Conservation (phyloP, 768 basidiomycete genomes). For the Ephemerocybe angulata region DNA sequence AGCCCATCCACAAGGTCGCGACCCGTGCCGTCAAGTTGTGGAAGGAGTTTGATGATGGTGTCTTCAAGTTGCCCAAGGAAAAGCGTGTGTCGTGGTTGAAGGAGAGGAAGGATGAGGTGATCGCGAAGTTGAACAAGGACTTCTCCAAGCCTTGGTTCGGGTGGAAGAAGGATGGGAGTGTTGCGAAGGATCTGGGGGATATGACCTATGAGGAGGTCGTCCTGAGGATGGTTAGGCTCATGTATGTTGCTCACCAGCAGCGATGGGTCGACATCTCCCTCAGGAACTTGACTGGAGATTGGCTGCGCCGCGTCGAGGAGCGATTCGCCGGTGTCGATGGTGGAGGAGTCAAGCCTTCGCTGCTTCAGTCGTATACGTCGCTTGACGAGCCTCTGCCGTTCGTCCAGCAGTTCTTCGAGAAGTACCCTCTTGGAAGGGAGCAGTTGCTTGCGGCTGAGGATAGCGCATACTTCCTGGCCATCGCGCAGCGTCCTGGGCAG, state of each 20-base stretch:
- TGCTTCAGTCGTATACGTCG: conserved; percentile 76
- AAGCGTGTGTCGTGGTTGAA: conserved; percentile 87
- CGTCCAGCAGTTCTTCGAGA: conserved; percentile 77
- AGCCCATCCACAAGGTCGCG: conserved; percentile 99
- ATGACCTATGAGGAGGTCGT: conserved; percentile 99
- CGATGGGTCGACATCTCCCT: conserved; percentile 93
- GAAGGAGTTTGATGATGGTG: conserved; percentile 97
- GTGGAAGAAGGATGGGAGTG: conserved; percentile 86
- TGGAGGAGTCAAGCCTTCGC: conserved; percentile 69
- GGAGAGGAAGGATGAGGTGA: conserved; percentile 85
- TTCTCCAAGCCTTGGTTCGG: conserved; percentile 98
- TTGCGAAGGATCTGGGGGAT: conserved; percentile 83
- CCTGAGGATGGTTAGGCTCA: conserved; percentile 85
- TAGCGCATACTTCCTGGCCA: conserved; percentile 92
- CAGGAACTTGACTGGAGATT: conserved; percentile 93
- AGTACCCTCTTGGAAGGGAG: conserved; percentile 75
- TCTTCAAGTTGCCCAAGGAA: conserved; percentile 94
- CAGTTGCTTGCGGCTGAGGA: conserved; percentile 93
- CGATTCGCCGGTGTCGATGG: conserved; percentile 90
- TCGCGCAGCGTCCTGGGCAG: conserved; percentile 93
- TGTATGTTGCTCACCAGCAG: conserved; percentile 88
- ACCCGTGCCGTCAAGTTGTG: conserved; percentile 95
- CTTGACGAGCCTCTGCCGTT: conserved; percentile 81
- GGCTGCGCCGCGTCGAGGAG: conserved; percentile 94
- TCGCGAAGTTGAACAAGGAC: conserved; percentile 88